A percentile compares a stretch with the other conserved stretches of the same genome.
These are phyloP conservation scores for Beta lomatogona DNA, from an alignment of 179 eudicot species.

Conservation along the genomic window DNA sequence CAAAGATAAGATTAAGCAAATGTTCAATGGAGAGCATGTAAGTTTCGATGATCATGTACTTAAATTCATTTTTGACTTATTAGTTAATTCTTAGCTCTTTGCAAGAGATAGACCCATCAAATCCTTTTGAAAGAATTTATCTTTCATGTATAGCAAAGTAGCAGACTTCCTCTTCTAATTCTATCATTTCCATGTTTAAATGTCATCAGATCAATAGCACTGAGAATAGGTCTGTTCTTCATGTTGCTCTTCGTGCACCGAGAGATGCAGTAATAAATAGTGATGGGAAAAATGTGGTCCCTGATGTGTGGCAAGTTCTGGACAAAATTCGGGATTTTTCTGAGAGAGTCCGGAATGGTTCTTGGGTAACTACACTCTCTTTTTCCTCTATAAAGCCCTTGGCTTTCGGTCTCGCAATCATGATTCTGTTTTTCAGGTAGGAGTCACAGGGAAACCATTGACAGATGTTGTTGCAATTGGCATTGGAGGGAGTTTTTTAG, in stretches of 20 bases:
- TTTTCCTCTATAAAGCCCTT: background rate
- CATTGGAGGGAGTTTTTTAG: constrained; percentile 97
- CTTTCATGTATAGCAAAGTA: background rate
- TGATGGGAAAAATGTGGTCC: constrained; percentile 93
- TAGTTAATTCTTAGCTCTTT: background rate
- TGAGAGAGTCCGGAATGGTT: constrained; percentile 88
- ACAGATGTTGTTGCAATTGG: constrained; percentile 85
- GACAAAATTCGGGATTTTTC: constrained; percentile 87
- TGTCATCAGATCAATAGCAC: constrained; percentile 86
- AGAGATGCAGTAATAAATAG: constrained; percentile 73
- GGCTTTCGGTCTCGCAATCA: constrained; percentile 7
- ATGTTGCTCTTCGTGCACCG: constrained; percentile 96
- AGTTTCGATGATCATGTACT: constrained; percentile 27
- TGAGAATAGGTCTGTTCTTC: constrained; percentile 95
- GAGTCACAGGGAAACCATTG: constrained; percentile 88
- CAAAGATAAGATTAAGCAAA: constrained; percentile 71
- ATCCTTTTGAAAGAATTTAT: background rate
- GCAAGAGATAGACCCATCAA: background rate
- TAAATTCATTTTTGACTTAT: background rate
- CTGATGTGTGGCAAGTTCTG: constrained; percentile 95
- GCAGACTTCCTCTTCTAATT: background rate
- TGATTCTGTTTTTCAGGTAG: constrained; percentile 50
- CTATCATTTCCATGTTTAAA: background rate
- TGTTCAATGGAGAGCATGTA: constrained; percentile 92
- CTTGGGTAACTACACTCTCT: constrained; percentile 68